Evolutionary conservation across 2,329 filamentous ascomycete genomes (phyloP).

Genomic region (Lasiodiplodia sp.): DNA sequence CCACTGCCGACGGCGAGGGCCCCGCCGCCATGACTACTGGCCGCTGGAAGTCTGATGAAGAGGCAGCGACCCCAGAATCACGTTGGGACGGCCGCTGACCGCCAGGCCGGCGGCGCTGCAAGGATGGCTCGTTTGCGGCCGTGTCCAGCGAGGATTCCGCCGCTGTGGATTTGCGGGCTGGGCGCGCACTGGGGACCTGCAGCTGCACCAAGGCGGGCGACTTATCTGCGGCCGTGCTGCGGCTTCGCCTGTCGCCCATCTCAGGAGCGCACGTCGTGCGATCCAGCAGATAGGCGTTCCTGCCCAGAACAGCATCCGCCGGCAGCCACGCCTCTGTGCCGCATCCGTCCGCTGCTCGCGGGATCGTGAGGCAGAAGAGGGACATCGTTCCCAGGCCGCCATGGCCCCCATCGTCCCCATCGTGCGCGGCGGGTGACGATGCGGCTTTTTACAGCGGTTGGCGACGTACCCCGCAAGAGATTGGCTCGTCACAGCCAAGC

Average conservation of each 20-base stretch:
- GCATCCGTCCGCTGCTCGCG: neutral
- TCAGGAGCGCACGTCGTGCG: conserved; percentile 17
- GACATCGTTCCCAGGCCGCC: conserved; percentile 7
- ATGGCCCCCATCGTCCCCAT: conserved; percentile 6
- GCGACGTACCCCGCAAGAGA: conserved; percentile 26
- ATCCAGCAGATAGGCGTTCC: conserved; percentile 20
- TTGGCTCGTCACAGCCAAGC: conserved; percentile 25
- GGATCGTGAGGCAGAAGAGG: conserved; percentile 10
- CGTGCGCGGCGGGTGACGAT: conserved; percentile 19
- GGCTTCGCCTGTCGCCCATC: conserved; percentile 1
- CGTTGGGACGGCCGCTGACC: conserved; percentile 8
- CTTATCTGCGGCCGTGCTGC: conserved; percentile 25
- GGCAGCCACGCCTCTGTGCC: conserved; percentile 2
- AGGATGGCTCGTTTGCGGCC: conserved; percentile 21
- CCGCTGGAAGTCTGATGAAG: neutral
- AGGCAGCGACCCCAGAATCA: neutral
- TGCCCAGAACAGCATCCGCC: conserved; percentile 16
- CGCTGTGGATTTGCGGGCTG: conserved; percentile 17
- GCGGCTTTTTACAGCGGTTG: conserved; percentile 24
- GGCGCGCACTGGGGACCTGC: conserved; percentile 17
- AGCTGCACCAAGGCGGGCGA: conserved; percentile 21
- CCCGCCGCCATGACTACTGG: conserved; percentile 14
- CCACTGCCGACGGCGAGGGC: conserved; percentile 23
- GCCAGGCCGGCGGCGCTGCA: conserved; percentile 11
- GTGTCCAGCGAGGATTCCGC: conserved; percentile 14